Conservation (phyloP, 1,139 yeast species). For the Sugiyamaella neomexicana region DNA sequence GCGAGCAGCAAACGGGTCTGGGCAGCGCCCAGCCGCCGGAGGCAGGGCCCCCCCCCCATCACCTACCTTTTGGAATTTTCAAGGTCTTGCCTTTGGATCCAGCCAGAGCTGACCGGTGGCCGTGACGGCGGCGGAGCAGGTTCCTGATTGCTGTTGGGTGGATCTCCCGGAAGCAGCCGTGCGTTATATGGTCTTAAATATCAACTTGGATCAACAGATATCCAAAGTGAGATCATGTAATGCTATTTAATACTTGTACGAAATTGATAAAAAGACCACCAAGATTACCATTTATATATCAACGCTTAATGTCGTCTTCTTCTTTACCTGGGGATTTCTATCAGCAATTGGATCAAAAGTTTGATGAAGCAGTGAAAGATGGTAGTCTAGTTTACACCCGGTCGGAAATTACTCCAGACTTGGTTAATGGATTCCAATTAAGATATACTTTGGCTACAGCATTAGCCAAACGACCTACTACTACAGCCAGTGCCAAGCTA, state of each 20-base stretch:
- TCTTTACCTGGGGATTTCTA: constrained; percentile 25
- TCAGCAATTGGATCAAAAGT: constrained; percentile 31
- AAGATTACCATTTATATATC: not conserved
- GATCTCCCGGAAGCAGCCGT: too few species aligned
- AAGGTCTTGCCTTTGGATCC: too few species aligned
- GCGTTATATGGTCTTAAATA: too few species aligned
- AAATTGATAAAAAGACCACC: not conserved
- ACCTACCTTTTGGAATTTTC: too few species aligned
- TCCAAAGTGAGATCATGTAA: too few species aligned
- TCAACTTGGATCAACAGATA: too few species aligned
- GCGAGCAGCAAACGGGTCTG: too few species aligned
- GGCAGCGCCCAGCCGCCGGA: too few species aligned
- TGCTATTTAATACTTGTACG: not conserved
- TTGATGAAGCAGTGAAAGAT: constrained; percentile 39
- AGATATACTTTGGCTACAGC: constrained; percentile 50
- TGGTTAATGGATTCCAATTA: constrained; percentile 41
- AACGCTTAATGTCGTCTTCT: constrained; percentile 12
- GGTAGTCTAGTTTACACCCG: constrained; percentile 37
- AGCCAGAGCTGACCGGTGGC: too few species aligned
- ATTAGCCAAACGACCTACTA: constrained; percentile 59
- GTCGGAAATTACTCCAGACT: constrained; percentile 31
- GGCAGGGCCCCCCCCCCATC: too few species aligned
- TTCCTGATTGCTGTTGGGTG: too few species aligned
- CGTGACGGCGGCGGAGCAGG: too few species aligned
- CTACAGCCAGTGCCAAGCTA: constrained; percentile 32